These are phyloP conservation scores for Lantana camara DNA, from an alignment of 257 asterid species.

Conservation along the genomic window DNA sequence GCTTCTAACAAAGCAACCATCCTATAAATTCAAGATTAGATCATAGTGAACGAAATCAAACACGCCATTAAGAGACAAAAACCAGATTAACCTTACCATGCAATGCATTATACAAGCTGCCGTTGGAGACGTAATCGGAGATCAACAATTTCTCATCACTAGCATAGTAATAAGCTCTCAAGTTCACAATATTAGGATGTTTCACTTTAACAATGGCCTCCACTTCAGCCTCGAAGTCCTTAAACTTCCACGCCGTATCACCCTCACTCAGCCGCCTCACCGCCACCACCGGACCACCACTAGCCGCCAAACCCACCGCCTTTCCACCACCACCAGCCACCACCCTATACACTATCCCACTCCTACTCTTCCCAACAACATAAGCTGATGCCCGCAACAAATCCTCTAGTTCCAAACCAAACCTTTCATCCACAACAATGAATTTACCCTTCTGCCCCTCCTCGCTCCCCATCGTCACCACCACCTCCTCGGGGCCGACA, in stretches of 20 bases:
- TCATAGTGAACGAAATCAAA: not conserved
- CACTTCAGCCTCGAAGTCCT: conserved; percentile 87
- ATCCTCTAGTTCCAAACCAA: conserved; percentile 86
- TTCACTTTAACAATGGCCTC: conserved; percentile 74
- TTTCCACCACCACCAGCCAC: conserved; percentile 67
- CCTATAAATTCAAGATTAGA: not conserved
- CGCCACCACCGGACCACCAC: conserved; percentile 55
- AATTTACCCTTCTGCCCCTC: conserved; percentile 85
- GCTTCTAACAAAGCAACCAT: no score
- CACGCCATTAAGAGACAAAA: not conserved
- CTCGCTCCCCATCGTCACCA: conserved; percentile 38
- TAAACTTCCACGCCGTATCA: conserved; percentile 62
- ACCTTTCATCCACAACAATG: conserved; percentile 72
- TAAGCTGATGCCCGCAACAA: conserved; percentile 95
- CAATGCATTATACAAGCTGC: conserved; percentile 75
- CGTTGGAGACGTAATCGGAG: conserved; percentile 74
- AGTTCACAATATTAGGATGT: conserved; percentile 78
- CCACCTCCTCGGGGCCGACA: conserved; percentile 26
- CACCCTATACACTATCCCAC: conserved; percentile 92
- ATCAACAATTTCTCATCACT: conserved; percentile 84
- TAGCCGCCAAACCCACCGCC: conserved; percentile 27
- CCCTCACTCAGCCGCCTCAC: conserved; percentile 95
- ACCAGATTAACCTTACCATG: conserved; percentile 56
- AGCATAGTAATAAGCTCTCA: conserved; percentile 90
- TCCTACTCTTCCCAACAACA: conserved; percentile 92